Evolutionary conservation across 1,139 yeast genomes (phyloP), one percentile per base, ranked within the genome.

Genomic region (Geotrichum citri-aurantii): DNA sequence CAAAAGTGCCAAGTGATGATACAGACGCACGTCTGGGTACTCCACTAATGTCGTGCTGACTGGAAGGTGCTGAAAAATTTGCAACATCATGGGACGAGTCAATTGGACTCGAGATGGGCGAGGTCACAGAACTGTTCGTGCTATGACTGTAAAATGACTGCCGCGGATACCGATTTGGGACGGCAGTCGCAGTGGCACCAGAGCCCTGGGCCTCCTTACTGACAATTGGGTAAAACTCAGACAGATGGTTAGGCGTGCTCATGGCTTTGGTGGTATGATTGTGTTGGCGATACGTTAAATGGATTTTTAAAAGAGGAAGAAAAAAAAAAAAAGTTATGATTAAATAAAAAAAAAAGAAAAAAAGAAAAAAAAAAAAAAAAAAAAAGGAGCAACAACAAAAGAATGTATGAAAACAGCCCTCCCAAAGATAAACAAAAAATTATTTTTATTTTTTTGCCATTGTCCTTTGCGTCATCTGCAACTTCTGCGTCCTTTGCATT

Each of bases 201-300:
- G 49, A 42, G 33, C 31, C 44, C 44, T 47, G 23, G 26, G 54
- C 12, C 19, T 48, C 54, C 33, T 50, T 49, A 27, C 50, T 42
- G 10, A 55, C 57, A 7, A 55, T 21, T 29, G 48, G 29, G 50
- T 49, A 55, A 37, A 55, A 55, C 50, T 55, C 57, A 12, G 57
- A 40, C 14, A 55, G 50, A 29, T 55, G 57, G 44, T 42, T 48
- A 11, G 44, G 46, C 21, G 47, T 37, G 44, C 44, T 37, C 44
- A 37, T 37, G 44, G 14, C 44, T 6, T 8, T 37, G 17, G 17
- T 37, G 7, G 19, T 17, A 37, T 17, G 4, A 37, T 17, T n/a
- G 14, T 5, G 44, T 14, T 52, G 54, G 17, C n/a, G 49, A 44
- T 48, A 27, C 44, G n/a, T 14, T 21, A n/a, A 17, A 31, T 27